Conservation (phyloP, 1,284 basidiomycete species). For the Volvariella volvacea region DNA sequence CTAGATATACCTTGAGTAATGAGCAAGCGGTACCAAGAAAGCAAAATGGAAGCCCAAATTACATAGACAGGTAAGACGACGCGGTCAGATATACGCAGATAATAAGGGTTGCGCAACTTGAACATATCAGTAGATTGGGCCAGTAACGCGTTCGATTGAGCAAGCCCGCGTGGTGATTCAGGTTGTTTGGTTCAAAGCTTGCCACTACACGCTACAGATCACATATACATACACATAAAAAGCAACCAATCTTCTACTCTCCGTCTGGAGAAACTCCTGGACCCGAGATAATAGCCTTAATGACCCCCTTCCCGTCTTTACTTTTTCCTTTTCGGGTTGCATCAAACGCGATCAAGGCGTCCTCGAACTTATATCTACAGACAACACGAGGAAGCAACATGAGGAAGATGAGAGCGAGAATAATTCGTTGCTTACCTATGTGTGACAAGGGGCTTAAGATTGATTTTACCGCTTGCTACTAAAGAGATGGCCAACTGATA, state of each 20-base stretch:
- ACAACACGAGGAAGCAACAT: background rate
- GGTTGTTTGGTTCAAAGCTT: too few relatives aligned
- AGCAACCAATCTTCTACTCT: background rate
- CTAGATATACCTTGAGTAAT: constrained; percentile 52
- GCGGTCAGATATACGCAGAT: constrained; percentile 60
- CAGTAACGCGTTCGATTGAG: too few relatives aligned
- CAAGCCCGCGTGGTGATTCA: too few relatives aligned
- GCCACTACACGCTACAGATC: background rate
- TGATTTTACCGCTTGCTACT: constrained; percentile 71
- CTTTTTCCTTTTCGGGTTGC: constrained; percentile 77
- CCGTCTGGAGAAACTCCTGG: constrained; percentile 36
- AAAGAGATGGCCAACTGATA: constrained; percentile 84
- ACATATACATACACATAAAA: background rate
- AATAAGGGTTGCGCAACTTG: constrained; percentile 57
- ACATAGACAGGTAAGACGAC: constrained; percentile 69
- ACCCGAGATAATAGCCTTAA: constrained; percentile 74
- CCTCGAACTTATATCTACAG: constrained; percentile 63
- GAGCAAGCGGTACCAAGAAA: background rate
- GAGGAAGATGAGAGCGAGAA: too few relatives aligned
- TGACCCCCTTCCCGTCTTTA: constrained; percentile 65
- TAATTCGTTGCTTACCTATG: constrained; percentile 75
- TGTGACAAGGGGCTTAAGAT: constrained; percentile 86
- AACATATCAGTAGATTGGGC: too few relatives aligned
- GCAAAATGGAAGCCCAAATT: constrained; percentile 17
- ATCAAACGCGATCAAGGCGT: constrained; percentile 78